These are phyloP conservation scores for Flaveria trinervia DNA, from an alignment of 129 eudicot genomes.

Conservation along the genomic window DNA sequence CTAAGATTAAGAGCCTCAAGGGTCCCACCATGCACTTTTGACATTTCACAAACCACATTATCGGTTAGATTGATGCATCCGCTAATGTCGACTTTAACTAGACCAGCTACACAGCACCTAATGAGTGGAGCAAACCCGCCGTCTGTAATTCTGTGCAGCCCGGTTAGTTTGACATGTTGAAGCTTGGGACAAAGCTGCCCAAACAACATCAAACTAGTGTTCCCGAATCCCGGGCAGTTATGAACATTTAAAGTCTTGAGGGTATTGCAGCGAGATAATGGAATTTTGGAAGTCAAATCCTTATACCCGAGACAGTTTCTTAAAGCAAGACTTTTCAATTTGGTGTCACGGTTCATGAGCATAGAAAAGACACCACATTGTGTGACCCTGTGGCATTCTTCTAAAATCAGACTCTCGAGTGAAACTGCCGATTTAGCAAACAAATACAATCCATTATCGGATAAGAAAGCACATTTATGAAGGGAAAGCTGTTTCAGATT, in stretches of 20 bases:
- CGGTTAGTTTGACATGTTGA: conserved; percentile 55
- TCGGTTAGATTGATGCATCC: conserved; percentile 63
- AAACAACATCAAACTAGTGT: conserved; percentile 54
- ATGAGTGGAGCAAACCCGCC: conserved; percentile 59
- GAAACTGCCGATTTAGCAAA: conserved; percentile 56
- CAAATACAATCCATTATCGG: conserved; percentile 74
- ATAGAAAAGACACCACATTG: conserved; percentile 59
- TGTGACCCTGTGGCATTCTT: conserved; percentile 88
- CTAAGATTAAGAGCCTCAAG: conserved; percentile 61
- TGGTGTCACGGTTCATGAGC: conserved; percentile 45
- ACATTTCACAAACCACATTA: conserved; percentile 41
- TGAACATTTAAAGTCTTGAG: conserved; percentile 59
- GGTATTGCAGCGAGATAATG: conserved; percentile 43
- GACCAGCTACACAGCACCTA: conserved; percentile 49
- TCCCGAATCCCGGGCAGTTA: conserved; percentile 77
- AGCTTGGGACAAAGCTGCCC: conserved; percentile 66
- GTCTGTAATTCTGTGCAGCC: conserved; percentile 62
- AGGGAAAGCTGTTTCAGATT: conserved; percentile 59
- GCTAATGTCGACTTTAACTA: conserved; percentile 52
- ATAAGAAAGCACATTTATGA: conserved; percentile 52
- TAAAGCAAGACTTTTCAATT: conserved; percentile 67
- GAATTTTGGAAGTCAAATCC: conserved; percentile 40
- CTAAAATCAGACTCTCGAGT: conserved; percentile 63
- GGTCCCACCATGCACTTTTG: conserved; percentile 64
- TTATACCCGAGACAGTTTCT: conserved; percentile 61